Base-by-base conservation (phyloP, 352 stramenopile species). In the Phytopythium ostracodes region DNA sequence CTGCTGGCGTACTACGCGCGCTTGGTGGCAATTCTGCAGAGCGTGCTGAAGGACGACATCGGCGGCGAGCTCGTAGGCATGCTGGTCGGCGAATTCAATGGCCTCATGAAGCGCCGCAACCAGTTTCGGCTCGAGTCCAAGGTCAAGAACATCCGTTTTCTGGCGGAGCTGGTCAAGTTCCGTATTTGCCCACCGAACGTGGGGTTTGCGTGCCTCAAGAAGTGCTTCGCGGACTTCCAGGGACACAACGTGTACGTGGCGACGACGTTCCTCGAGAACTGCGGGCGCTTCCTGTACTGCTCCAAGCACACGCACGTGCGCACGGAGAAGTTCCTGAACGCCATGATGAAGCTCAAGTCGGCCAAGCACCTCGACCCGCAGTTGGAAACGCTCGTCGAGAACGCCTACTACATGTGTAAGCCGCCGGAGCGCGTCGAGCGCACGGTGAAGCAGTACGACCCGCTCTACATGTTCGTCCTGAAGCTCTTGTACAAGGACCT, bases 141-240 rank as follows among this genome's bases (percentile, higher is more conserved):
- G 64, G 83, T 99, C 59, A 95, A 97, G 64, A 99, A 98, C 70
- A 97, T 97, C 27, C 81, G 95, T 8, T 99, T 98, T 56, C 79
- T 99, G 22, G 93, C 90, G 0, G 97, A 99, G 73, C 69, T 99
- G 0, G 96, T 98, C 17, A 99, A 99, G 64, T 99, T 99, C 59
- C 84, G 89, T 51, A 83, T 99, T 15, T 98, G 95, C 36, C 96
- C 96, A 43, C 96, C 97, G 7, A 97, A 98, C 36, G 87, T 98
- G 22, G 89, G 89, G 35, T 97, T 99, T 50, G 85, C 91, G 25
- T 98, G 94, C 55, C 75, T 98, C 12, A 91, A 96, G 65, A 83
- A 89, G 50, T 99, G 96, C 71, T 91, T 99, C 42, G 71, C 91
- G 59, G 96, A 99, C 66, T 99, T 99, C 67, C 90, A 89, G 59